These are phyloP conservation scores for Geranomyces variabilis DNA, from an alignment of 192 early-diverging fungal genomes.

Conservation along the genomic window DNA sequence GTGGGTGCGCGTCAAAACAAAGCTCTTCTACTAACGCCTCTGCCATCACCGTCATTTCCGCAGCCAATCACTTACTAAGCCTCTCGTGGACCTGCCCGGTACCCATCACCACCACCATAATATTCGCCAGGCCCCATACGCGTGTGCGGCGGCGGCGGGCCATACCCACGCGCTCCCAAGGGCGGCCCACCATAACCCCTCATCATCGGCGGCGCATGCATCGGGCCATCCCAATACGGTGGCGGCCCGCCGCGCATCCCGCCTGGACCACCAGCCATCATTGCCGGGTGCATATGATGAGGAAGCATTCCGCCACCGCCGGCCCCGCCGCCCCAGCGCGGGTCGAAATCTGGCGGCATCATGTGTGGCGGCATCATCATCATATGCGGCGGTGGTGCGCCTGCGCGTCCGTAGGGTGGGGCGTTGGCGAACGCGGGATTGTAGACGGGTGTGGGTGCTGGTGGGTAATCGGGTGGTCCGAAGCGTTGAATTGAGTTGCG, in stretches of 20 bases:
- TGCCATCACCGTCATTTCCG: no score
- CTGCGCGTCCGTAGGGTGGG: not conserved
- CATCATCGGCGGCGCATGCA: not conserved
- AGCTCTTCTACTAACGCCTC: no score
- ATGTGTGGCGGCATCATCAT: slow-evolving; percentile 4
- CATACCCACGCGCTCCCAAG: no score
- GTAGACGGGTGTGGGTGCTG: not conserved
- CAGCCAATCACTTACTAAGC: no score
- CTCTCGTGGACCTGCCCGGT: no score
- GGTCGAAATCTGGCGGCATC: slow-evolving; percentile 9
- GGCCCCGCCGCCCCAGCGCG: slow-evolving; percentile 11
- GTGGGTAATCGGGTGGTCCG: not conserved
- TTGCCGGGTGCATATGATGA: not conserved
- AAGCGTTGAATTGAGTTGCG: not conserved
- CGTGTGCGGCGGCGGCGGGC: no score
- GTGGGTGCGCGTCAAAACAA: no score
- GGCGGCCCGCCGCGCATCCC: slow-evolving; percentile 4
- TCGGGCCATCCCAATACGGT: slow-evolving; percentile 4
- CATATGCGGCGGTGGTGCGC: not conserved
- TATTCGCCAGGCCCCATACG: no score
- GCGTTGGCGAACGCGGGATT: no score
- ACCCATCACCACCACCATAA: no score
- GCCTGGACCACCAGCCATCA: not conserved
- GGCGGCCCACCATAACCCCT: no score
- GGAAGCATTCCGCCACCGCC: no score